Evolutionary conservation across 2,329 filamentous ascomycete genomes (phyloP).

Genomic region (Chaetomium sp.): DNA sequence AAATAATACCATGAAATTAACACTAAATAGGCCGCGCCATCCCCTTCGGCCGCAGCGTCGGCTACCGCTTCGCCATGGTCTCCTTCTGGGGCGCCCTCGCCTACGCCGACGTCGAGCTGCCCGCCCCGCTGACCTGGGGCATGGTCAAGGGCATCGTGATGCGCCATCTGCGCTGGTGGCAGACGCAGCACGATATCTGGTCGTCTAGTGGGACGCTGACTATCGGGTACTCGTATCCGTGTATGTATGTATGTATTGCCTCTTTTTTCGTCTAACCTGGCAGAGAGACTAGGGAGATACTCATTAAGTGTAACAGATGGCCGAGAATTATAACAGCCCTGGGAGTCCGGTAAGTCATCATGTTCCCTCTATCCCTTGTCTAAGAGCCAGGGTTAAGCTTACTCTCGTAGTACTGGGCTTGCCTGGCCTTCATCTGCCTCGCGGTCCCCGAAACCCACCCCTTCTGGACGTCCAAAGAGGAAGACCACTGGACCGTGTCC

Average conservation of each 20-base stretch:
- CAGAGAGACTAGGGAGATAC: neutral
- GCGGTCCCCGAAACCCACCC: slow-evolving; percentile 63
- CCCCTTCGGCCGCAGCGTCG: slow-evolving; percentile 70
- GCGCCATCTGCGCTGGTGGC: slow-evolving; percentile 73
- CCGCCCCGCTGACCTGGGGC: slow-evolving; percentile 67
- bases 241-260: slow-evolving; percentile 49
- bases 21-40: slow-evolving; percentile 54
- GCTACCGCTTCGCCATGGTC: slow-evolving; percentile 81
- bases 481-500: slow-evolving; percentile 50
- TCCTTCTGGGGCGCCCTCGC: slow-evolving; percentile 75
- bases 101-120: slow-evolving; percentile 68
- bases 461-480: slow-evolving; percentile 67
- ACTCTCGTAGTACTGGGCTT: slow-evolving; percentile 63
- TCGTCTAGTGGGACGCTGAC: slow-evolving; percentile 67
- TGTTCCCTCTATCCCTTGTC: neutral
- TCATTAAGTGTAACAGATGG: slow-evolving; percentile 39
- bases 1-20: too few relatives aligned
- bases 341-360: slow-evolving; percentile 47
- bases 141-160: slow-evolving; percentile 71
- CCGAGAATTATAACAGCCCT: slow-evolving; percentile 78
- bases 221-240: slow-evolving; percentile 71
- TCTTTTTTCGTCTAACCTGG: neutral
- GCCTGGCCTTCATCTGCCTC: slow-evolving; percentile 68
- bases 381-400: neutral
- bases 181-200: slow-evolving; percentile 68